Percentiles rank a stretch among this genome's conserved stretches.
These are phyloP conservation scores for Solanum commersonii DNA, from an alignment of 257 asterid species.

Conservation along the genomic window DNA sequence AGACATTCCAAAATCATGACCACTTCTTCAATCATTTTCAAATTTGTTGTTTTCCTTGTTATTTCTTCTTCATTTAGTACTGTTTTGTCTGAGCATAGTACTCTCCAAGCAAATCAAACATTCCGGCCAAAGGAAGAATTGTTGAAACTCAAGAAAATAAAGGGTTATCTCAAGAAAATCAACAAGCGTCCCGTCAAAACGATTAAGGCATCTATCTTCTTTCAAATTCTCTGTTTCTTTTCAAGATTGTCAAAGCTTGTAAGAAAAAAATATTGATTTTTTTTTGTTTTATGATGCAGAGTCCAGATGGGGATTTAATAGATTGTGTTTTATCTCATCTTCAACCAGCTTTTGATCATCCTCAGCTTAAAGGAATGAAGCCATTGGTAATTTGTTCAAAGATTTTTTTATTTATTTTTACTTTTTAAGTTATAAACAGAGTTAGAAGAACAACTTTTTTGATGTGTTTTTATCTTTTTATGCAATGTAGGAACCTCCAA, in stretches of 20 bases:
- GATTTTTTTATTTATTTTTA: neutral
- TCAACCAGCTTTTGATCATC: constrained; percentile 98
- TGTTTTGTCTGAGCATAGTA: neutral
- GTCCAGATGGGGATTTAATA: constrained; percentile 79
- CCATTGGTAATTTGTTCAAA: constrained; percentile 49
- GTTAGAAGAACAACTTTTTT: neutral
- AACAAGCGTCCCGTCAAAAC: constrained; percentile 76
- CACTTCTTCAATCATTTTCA: constrained; percentile 39
- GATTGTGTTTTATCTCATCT: constrained; percentile 77
- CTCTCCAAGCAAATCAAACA: constrained; percentile 37
- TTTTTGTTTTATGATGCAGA: constrained; percentile 29
- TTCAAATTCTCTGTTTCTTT: neutral
- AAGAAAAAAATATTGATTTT: neutral
- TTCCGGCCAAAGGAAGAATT: constrained; percentile 42
- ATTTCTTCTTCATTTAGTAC: constrained; percentile 3
- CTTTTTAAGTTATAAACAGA: neutral
- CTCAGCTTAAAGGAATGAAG: constrained; percentile 72
- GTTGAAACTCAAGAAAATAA: constrained; percentile 36
- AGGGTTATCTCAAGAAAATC: constrained; percentile 49
- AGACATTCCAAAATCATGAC: constrained; percentile 13
- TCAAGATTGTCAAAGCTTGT: neutral
- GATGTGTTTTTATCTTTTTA: neutral
- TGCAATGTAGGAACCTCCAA: constrained; percentile 63
- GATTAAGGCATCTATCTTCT: constrained; percentile 40
- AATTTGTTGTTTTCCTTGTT: constrained; percentile 43